Evolutionary conservation across 305 asterid genomes (phyloP).

Genomic region (Fraxinus sp.): DNA sequence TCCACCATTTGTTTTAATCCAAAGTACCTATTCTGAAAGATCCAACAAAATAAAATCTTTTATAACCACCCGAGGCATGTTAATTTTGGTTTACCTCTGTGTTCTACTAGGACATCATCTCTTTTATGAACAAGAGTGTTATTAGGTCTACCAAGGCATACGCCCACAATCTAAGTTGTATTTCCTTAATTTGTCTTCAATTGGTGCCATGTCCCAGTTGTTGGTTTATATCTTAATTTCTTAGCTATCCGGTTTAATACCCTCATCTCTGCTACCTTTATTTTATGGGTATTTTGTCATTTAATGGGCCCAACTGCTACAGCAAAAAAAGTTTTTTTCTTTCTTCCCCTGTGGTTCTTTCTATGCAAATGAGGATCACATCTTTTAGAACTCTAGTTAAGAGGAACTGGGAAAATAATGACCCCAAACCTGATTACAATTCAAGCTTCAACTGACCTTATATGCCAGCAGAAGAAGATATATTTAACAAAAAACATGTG

Average conservation of each 20-base stretch:
- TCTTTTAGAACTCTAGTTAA: neutral
- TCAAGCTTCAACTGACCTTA: neutral
- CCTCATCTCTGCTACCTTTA: neutral
- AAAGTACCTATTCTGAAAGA: neutral
- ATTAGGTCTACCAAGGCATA: neutral
- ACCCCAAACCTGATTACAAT: neutral
- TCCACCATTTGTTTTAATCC: neutral
- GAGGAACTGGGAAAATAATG: neutral
- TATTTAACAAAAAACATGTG: conserved; percentile 62
- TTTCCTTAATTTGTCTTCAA: neutral
- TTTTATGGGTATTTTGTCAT: neutral
- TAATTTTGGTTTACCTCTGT: neutral
- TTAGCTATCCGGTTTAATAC: neutral
- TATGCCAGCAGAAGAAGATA: neutral
- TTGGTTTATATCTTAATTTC: neutral
- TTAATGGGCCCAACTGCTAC: neutral
- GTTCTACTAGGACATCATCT: neutral
- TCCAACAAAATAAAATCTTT: neutral
- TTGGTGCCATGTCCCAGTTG: neutral
- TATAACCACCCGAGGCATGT: neutral
- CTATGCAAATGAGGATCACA: too few relatives aligned
- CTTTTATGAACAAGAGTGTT: neutral
- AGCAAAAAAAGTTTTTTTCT: neutral
- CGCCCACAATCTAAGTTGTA: neutral
- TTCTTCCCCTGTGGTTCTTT: neutral